Evolutionary conservation across 805 yeast species (phyloP).

Genomic region (Saccharomycopsis vini): DNA sequence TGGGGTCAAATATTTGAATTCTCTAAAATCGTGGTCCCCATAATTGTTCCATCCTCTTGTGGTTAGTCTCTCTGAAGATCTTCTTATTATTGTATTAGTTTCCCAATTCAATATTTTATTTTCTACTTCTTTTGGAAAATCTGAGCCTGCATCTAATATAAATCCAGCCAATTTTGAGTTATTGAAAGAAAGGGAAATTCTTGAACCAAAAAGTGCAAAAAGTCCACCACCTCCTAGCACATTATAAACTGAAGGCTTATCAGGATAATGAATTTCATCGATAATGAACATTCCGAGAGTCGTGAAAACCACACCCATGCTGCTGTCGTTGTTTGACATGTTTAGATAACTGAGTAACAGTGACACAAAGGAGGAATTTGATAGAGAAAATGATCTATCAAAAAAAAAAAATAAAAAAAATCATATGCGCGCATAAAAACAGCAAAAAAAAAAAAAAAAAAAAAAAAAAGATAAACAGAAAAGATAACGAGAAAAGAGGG

Average conservation of each 20-base stretch:
- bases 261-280: conserved; percentile 67
- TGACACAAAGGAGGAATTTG: too few species aligned
- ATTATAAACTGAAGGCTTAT: conserved; percentile 31
- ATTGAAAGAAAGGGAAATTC: conserved; percentile 39
- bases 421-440: too few species aligned
- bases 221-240: conserved; percentile 90
- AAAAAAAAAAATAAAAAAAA: too few species aligned
- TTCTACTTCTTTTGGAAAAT: conserved; percentile 50
- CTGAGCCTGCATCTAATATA: conserved; percentile 72
- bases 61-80: conserved; percentile 46
- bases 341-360: too few species aligned
- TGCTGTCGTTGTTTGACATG: too few species aligned
- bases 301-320: conserved; percentile 32
- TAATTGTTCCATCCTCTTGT: conserved; percentile 79
- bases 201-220: conserved; percentile 66
- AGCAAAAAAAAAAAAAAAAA: too few species aligned
- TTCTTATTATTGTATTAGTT: conserved; percentile 49
- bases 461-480: too few species aligned
- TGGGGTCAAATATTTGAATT: conserved; percentile 53
- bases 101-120: conserved; percentile 48
- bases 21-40: conserved; percentile 49
- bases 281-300: conserved; percentile 85
- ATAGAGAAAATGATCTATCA: too few species aligned
- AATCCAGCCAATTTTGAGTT: conserved; percentile 42
- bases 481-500: too few species aligned